These are phyloP conservation scores for Bacidia gigantensis DNA, from an alignment of 495 filamentous ascomycete species.

Conservation along the genomic window DNA sequence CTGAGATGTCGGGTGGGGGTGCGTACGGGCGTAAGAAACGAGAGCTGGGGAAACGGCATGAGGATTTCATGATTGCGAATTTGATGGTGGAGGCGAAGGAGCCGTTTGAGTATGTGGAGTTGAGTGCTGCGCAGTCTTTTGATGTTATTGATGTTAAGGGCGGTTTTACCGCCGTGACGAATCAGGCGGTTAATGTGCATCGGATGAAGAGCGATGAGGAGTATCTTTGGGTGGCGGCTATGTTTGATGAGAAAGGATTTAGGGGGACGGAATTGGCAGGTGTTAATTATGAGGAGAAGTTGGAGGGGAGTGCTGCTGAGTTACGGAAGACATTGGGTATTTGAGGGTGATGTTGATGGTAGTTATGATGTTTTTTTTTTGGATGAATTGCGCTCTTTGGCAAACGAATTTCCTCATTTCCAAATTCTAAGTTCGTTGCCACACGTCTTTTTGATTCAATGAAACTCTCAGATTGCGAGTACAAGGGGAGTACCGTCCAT, in stretches of 20 bases:
- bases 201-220: conserved; percentile 10
- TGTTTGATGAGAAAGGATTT: conserved; percentile 5
- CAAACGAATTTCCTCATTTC: no score
- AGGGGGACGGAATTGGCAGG: no score
- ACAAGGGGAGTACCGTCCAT: no score
- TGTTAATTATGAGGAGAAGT: no score
- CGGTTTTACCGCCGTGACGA: background rate
- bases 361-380: no score
- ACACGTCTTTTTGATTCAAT: no score
- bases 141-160: background rate
- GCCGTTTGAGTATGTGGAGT: background rate
- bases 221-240: conserved; percentile 6
- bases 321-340: no score
- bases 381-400: no score
- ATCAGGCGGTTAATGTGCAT: conserved; percentile 4
- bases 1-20: background rate
- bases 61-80: conserved; percentile 5
- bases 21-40: background rate
- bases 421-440: no score
- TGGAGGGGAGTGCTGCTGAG: no score
- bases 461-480: no score
- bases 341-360: no score
- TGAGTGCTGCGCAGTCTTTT: conserved; percentile 2
- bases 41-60: background rate
- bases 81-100: conserved; percentile 2